These are phyloP conservation scores for Cystofilobasidium bisporidii DNA, from an alignment of 768 basidiomycete genomes.

Conservation along the genomic window DNA sequence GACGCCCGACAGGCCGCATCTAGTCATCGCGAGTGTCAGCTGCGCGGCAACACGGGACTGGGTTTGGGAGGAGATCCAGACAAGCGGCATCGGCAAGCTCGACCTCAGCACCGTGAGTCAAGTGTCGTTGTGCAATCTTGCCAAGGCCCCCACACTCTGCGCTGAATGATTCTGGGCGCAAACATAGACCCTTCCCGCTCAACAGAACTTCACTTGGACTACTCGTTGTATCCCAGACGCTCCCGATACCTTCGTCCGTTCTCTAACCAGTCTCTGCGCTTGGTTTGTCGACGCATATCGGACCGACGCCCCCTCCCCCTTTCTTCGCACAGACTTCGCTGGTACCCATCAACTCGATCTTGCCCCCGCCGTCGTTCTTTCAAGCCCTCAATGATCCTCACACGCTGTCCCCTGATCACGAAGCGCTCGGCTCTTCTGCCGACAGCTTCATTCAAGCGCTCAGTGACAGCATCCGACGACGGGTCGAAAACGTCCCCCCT, in stretches of 20 bases:
- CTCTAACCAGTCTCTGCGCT: too few species aligned
- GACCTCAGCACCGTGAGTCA: conserved; percentile 1
- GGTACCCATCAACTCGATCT: conserved; percentile 28
- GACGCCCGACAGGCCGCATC: conserved; percentile 45
- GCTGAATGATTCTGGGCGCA: too few species aligned
- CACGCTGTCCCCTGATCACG: conserved; percentile 31
- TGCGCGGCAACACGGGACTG: conserved; percentile 9
- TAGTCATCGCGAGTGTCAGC: conserved; percentile 47
- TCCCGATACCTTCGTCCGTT: too few species aligned
- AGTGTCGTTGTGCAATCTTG: too few species aligned
- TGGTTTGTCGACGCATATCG: too few species aligned
- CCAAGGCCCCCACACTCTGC: too few species aligned
- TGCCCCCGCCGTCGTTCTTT: conserved; percentile 14
- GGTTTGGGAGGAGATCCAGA: conserved; percentile 21
- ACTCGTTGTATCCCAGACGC: too few species aligned
- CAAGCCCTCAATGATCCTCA: not conserved
- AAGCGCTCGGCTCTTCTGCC: conserved; percentile 42
- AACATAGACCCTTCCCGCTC: too few species aligned
- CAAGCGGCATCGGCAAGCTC: conserved; percentile 3
- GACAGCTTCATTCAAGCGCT: conserved; percentile 40
- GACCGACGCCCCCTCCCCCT: conserved; percentile 37
- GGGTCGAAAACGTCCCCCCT: conserved; percentile 60
- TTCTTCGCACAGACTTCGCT: conserved; percentile 23
- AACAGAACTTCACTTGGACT: too few species aligned
- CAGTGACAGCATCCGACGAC: conserved; percentile 57